Conservation (phyloP, 2,329 filamentous ascomycete genomes). For the Monosporascus ibericus region DNA sequence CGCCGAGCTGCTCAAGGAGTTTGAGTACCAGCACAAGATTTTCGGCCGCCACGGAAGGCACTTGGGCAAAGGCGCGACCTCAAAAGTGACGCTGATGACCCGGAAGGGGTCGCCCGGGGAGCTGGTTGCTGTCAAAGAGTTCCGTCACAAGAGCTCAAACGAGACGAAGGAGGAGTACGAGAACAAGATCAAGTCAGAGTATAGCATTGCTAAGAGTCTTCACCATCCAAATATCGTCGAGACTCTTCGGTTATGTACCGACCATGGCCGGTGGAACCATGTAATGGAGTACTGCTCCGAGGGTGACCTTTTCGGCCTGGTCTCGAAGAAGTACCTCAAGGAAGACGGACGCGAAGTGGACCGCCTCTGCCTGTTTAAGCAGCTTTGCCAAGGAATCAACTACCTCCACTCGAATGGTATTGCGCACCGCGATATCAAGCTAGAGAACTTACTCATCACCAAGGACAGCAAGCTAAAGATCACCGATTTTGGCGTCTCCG, state of each 20-base stretch:
- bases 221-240: slow-evolving; percentile 85
- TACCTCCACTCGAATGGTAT: slow-evolving; percentile 81
- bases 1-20: slow-evolving; percentile 63
- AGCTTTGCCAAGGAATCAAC: slow-evolving; percentile 73
- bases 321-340: slow-evolving; percentile 64
- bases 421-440: slow-evolving; percentile 85
- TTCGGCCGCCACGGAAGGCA: slow-evolving; percentile 67
- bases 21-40: slow-evolving; percentile 63
- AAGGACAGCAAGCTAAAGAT: slow-evolving; percentile 81
- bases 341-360: slow-evolving; percentile 60
- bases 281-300: slow-evolving; percentile 89
- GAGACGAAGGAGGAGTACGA: slow-evolving; percentile 72
- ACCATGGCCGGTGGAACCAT: slow-evolving; percentile 75
- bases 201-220: slow-evolving; percentile 76
- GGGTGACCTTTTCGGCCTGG: slow-evolving; percentile 72
- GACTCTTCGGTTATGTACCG: slow-evolving; percentile 68
- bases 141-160: slow-evolving; percentile 62
- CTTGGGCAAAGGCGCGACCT: slow-evolving; percentile 76
- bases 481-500: slow-evolving; percentile 84
- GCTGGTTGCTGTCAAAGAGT: slow-evolving; percentile 82
- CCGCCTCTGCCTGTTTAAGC: slow-evolving; percentile 82
- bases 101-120: slow-evolving; percentile 60
- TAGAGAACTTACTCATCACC: slow-evolving; percentile 78
- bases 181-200: slow-evolving; percentile 88
- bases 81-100: slow-evolving; percentile 75